These are phyloP conservation scores for Boletus huronensis DNA, from an alignment of 768 basidiomycete genomes.

Conservation along the genomic window DNA sequence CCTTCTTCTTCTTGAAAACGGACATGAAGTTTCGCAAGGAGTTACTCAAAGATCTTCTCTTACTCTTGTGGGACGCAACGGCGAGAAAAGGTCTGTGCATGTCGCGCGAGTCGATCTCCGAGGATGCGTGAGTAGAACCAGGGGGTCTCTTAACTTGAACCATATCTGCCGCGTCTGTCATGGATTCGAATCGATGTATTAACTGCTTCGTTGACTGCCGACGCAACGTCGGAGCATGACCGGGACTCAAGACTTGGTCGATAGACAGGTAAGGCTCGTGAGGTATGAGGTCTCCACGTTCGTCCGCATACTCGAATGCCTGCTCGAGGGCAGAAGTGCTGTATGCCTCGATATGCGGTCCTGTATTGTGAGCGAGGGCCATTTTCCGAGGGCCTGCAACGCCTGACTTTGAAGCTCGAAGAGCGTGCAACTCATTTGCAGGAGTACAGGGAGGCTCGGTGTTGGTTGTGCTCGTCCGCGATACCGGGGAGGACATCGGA, in stretches of 20 bases:
- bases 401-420: constrained; percentile 9
- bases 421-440: neutral
- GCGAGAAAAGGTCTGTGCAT: constrained; percentile 15
- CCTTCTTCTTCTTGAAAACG: constrained; percentile 51
- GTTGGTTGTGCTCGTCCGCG: constrained; percentile 6
- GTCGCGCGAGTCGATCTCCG: constrained; percentile 12
- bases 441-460: neutral
- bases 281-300: neutral
- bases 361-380: neutral
- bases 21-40: constrained; percentile 63
- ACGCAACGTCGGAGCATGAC: constrained; percentile 18
- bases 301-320: neutral
- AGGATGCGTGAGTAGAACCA: constrained; percentile 15
- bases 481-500: constrained; percentile 14
- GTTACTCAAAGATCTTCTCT: constrained; percentile 52
- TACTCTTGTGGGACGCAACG: constrained; percentile 36
- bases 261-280: neutral
- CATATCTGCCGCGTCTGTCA: constrained; percentile 23
- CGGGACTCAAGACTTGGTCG: neutral
- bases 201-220: constrained; percentile 48
- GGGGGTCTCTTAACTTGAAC: constrained; percentile 6
- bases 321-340: neutral
- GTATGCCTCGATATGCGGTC: neutral
- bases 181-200: constrained; percentile 52
- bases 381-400: constrained; percentile 22